A percentile compares a stretch with the other conserved stretches of the same genome.
Evolutionary conservation across 2,329 filamentous ascomycete species (phyloP).

Genomic region (Colletotrichum sp.): DNA sequence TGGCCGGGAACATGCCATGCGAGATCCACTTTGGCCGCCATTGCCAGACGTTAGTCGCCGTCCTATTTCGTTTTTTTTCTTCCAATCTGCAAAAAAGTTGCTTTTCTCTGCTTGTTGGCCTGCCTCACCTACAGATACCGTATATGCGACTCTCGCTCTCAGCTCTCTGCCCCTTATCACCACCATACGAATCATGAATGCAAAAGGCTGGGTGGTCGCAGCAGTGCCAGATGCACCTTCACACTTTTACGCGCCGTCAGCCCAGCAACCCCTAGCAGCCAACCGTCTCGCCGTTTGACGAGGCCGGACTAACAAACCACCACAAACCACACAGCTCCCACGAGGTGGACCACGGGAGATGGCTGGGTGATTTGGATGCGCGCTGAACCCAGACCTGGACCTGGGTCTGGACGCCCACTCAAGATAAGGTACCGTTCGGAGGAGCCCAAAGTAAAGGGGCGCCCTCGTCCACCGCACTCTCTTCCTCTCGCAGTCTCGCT

Average conservation of each 20-base stretch:
- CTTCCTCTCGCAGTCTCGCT: background rate
- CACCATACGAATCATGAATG: background rate
- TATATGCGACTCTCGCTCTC: background rate
- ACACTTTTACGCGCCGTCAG: background rate
- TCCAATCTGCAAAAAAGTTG: background rate
- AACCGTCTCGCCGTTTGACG: background rate
- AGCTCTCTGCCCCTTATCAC: background rate
- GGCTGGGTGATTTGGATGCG: slow-evolving; percentile 21
- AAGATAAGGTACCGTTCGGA: slow-evolving; percentile 4
- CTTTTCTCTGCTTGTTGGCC: background rate
- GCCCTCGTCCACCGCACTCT: background rate
- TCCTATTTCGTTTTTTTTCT: background rate
- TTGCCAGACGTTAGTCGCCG: slow-evolving; percentile 16
- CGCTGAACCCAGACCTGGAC: slow-evolving; percentile 7
- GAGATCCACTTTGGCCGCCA: slow-evolving; percentile 3
- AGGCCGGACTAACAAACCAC: background rate
- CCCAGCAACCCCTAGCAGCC: background rate
- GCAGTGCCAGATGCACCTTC: background rate
- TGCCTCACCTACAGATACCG: background rate
- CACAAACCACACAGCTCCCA: background rate
- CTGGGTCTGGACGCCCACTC: background rate
- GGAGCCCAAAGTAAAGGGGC: background rate
- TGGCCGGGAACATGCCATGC: slow-evolving; percentile 15
- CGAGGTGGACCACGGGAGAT: slow-evolving; percentile 9
- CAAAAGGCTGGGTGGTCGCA: background rate